Conservation (phyloP, 2,329 filamentous ascomycete genomes). For the Alternaria brassicicola region DNA sequence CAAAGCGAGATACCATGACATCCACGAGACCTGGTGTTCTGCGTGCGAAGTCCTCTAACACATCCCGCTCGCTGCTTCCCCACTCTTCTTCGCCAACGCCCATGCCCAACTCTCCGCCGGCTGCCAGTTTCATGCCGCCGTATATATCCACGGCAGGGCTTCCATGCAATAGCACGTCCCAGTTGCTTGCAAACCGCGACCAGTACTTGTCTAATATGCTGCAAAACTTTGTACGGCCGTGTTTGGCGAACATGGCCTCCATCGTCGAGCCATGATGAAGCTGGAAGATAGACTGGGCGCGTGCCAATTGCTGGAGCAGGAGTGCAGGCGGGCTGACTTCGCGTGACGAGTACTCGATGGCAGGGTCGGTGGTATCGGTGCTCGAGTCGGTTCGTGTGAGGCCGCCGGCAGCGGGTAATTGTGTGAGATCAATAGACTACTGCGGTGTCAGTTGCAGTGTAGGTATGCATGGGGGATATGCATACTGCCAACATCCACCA, state of each 20-base stretch:
- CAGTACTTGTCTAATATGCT: slow-evolving; percentile 79
- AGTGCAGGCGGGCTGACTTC: slow-evolving; percentile 85
- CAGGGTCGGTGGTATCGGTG: slow-evolving; percentile 39
- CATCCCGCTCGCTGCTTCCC: slow-evolving; percentile 90
- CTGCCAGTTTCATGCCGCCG: slow-evolving; percentile 84
- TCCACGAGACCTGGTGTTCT: slow-evolving; percentile 86
- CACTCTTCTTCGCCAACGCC: slow-evolving; percentile 96
- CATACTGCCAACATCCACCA: slow-evolving; percentile 96
- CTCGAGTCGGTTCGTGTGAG: slow-evolving; percentile 34
- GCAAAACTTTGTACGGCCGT: slow-evolving; percentile 72
- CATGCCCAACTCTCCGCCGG: slow-evolving; percentile 87
- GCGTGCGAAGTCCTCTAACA: slow-evolving; percentile 83
- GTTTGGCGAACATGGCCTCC: slow-evolving; percentile 69
- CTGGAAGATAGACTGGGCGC: slow-evolving; percentile 82
- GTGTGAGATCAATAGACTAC: slow-evolving; percentile 81
- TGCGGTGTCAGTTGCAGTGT: slow-evolving; percentile 4
- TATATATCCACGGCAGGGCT: slow-evolving; percentile 83
- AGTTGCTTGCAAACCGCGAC: slow-evolving; percentile 69
- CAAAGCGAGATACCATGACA: slow-evolving; percentile 85
- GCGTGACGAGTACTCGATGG: slow-evolving; percentile 81
- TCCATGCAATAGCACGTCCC: slow-evolving; percentile 89
- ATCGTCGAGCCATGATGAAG: slow-evolving; percentile 84
- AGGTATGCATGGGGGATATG: neutral
- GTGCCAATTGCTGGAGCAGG: slow-evolving; percentile 78
- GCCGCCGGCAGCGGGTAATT: slow-evolving; percentile 61